These are phyloP conservation scores for Ambrosia trifida DNA, from an alignment of 129 eudicot genomes.

Conservation along the genomic window DNA sequence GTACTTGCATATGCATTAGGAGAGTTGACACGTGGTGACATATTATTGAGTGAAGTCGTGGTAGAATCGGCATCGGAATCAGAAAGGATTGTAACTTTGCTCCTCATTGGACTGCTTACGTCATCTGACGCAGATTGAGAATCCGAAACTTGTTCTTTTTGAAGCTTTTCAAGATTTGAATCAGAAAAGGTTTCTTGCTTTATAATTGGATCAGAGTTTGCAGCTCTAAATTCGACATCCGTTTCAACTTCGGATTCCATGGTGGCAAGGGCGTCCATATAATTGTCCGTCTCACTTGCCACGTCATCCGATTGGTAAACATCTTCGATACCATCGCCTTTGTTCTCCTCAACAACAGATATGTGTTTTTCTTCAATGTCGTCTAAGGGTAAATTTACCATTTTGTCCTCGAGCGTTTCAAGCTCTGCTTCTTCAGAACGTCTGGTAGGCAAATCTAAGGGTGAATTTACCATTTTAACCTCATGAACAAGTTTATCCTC, in stretches of 20 bases:
- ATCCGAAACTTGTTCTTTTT: slow-evolving; percentile 44
- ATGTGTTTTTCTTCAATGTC: slow-evolving; percentile 50
- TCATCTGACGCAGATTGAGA: slow-evolving; percentile 66
- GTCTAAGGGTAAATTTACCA: slow-evolving; percentile 40
- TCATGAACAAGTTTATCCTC: slow-evolving; percentile 72
- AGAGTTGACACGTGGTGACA: slow-evolving; percentile 31
- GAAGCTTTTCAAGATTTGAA: slow-evolving; percentile 41
- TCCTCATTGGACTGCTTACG: slow-evolving; percentile 45
- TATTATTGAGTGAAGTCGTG: slow-evolving; percentile 44
- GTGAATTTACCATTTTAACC: slow-evolving; percentile 36
- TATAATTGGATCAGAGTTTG: slow-evolving; percentile 32
- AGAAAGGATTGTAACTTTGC: slow-evolving; percentile 44
- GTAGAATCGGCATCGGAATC: slow-evolving; percentile 44
- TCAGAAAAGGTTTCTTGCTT: slow-evolving; percentile 35
- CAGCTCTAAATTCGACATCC: slow-evolving; percentile 50
- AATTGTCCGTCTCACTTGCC: slow-evolving; percentile 77
- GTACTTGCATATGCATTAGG: slow-evolving; percentile 31
- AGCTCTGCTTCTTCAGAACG: slow-evolving; percentile 34
- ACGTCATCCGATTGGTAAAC: slow-evolving; percentile 59
- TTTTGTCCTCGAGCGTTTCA: slow-evolving; percentile 40
- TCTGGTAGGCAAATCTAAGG: slow-evolving; percentile 39
- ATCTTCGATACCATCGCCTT: slow-evolving; percentile 29
- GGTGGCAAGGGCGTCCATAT: slow-evolving; percentile 80
- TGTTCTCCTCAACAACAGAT: slow-evolving; percentile 42
- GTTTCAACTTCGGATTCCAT: slow-evolving; percentile 77